These are phyloP conservation scores for Penicillium angulare DNA, from an alignment of 495 filamentous ascomycete species.

Conservation along the genomic window DNA sequence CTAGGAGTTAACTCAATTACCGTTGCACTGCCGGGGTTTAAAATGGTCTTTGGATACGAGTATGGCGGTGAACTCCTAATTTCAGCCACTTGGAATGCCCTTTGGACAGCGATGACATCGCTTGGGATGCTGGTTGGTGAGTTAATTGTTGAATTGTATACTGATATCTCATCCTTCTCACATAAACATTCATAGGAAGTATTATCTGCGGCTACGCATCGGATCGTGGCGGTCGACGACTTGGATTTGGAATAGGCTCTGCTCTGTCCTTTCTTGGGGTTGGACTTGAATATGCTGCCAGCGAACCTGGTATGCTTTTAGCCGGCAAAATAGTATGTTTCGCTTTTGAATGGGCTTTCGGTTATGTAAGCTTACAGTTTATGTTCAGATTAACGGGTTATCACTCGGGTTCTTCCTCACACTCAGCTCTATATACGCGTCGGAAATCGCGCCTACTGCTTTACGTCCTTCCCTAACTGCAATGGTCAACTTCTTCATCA, in stretches of 20 bases:
- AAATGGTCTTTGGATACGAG: slow-evolving; percentile 10
- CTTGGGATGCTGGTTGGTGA: slow-evolving; percentile 9
- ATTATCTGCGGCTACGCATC: slow-evolving; percentile 5
- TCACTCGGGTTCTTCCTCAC: slow-evolving; percentile 8
- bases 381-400: slow-evolving; percentile 4
- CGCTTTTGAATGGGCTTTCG: background rate
- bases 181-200: background rate
- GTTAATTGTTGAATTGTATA: background rate
- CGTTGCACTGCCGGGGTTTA: slow-evolving; percentile 6
- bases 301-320: slow-evolving; percentile 2
- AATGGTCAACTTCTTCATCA: slow-evolving; percentile 10
- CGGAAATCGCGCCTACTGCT: slow-evolving; percentile 3
- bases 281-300: slow-evolving; percentile 8
- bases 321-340: slow-evolving; percentile 7
- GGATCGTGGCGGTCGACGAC: slow-evolving; percentile 1
- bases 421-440: slow-evolving; percentile 2
- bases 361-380: background rate
- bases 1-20: slow-evolving; percentile 3
- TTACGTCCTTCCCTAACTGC: slow-evolving; percentile 5
- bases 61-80: slow-evolving; percentile 6
- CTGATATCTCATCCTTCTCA: background rate
- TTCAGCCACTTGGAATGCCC: slow-evolving; percentile 7
- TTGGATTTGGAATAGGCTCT: slow-evolving; percentile 4
- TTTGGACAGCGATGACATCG: slow-evolving; percentile 10
- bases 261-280: slow-evolving; percentile 1